Evolutionary conservation across 1,139 yeast species (phyloP).

Genomic region (Spencermartinsiella ligniputridi): DNA sequence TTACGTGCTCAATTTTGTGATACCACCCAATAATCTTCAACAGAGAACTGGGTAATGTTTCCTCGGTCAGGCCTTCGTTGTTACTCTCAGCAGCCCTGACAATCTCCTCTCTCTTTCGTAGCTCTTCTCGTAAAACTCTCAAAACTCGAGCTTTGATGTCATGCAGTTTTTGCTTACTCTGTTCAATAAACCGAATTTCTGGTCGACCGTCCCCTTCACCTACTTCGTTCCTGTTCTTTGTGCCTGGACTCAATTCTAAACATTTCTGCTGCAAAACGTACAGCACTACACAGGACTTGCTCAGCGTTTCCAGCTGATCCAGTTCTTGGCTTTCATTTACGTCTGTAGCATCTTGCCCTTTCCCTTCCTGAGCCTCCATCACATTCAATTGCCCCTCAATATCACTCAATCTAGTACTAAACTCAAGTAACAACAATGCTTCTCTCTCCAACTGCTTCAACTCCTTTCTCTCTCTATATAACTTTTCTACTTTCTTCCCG

Average conservation of each 20-base stretch:
- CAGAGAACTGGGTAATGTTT: neutral
- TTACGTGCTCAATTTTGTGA: neutral
- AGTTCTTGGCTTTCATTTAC: neutral
- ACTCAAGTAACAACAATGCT: conserved; percentile 20
- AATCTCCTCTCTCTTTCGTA: neutral
- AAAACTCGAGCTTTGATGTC: neutral
- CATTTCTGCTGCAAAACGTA: neutral
- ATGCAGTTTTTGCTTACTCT: neutral
- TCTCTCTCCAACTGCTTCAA: conserved; percentile 23
- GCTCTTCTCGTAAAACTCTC: neutral
- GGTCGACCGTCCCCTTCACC: neutral
- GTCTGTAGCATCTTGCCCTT: neutral
- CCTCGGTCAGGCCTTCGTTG: neutral
- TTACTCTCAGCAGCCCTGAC: neutral
- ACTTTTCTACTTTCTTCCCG: conserved; percentile 11
- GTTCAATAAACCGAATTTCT: neutral
- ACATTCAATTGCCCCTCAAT: conserved; percentile 9
- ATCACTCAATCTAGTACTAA: conserved; percentile 11
- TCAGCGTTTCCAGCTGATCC: neutral
- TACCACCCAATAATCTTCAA: neutral
- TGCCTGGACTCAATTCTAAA: neutral
- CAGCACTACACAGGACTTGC: neutral
- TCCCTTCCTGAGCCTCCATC: neutral
- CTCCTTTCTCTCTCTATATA: conserved; percentile 20
- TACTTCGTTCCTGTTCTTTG: neutral